Evolutionary conservation across 176 grass and related monocot genomes (phyloP).

Genomic region (Oryza rufipogon): DNA sequence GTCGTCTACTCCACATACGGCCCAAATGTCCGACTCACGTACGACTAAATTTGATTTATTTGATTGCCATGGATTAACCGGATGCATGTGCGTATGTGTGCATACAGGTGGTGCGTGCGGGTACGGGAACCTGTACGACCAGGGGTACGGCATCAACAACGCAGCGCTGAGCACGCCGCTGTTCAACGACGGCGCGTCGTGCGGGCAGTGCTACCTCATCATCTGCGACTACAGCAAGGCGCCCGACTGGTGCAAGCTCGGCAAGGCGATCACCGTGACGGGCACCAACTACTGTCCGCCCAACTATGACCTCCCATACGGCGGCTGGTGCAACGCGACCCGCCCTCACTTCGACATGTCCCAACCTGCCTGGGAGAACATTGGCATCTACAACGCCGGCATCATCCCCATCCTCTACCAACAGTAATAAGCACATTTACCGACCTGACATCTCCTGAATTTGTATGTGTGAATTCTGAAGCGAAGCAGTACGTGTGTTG

Average conservation of each 20-base stretch:
- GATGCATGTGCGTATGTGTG: background rate
- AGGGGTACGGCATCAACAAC: constrained; percentile 52
- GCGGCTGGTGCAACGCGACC: constrained; percentile 56
- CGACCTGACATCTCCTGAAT: too few relatives aligned
- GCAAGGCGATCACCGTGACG: constrained; percentile 34
- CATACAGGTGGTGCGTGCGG: constrained; percentile 56
- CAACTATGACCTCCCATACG: constrained; percentile 43
- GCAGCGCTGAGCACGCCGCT: constrained; percentile 53
- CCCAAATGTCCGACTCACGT: too few relatives aligned
- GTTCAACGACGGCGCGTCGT: constrained; percentile 57
- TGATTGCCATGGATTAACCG: too few relatives aligned
- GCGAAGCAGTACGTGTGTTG: too few relatives aligned
- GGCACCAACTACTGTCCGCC: constrained; percentile 58
- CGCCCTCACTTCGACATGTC: constrained; percentile 61
- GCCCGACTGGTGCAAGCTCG: constrained; percentile 12
- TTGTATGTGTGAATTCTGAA: too few relatives aligned
- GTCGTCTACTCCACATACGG: background rate
- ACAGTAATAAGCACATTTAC: background rate
- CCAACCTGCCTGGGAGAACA: constrained; percentile 47
- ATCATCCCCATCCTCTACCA: constrained; percentile 59
- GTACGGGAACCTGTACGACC: constrained; percentile 55
- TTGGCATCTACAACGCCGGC: constrained; percentile 35
- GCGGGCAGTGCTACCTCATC: constrained; percentile 59
- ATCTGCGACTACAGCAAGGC: constrained; percentile 21
- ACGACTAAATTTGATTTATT: too few relatives aligned